Percentiles rank a stretch among this genome's conserved stretches.
Evolutionary conservation across 768 basidiomycete species (phyloP).

Genomic region (Serendipita sp.): DNA sequence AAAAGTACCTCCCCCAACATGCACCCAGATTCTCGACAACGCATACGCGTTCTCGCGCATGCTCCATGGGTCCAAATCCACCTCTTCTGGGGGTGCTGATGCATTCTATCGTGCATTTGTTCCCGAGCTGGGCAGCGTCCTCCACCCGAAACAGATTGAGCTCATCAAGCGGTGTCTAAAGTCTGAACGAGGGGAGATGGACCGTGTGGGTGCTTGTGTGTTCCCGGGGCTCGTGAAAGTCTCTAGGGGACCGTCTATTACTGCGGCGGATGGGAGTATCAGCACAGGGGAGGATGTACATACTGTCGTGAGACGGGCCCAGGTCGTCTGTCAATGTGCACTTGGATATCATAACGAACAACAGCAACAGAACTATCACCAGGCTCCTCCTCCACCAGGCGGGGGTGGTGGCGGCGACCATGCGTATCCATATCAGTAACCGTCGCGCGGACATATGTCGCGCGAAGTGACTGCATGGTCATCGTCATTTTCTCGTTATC

Average conservation of each 20-base stretch:
- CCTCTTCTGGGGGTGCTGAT: constrained; percentile 33
- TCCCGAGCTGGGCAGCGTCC: constrained; percentile 57
- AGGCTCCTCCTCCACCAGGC: not conserved
- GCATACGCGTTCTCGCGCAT: constrained; percentile 73
- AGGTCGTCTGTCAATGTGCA: constrained; percentile 78
- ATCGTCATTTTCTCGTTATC: too few species aligned
- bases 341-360: constrained; percentile 19
- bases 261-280: constrained; percentile 18
- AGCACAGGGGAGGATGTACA: constrained; percentile 31
- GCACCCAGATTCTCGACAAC: constrained; percentile 46
- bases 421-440: too few species aligned
- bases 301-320: constrained; percentile 67
- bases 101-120: constrained; percentile 79
- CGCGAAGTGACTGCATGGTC: too few species aligned
- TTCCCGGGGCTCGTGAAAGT: constrained; percentile 84
- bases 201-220: constrained; percentile 67
- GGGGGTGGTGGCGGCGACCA: not conserved
- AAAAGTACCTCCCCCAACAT: constrained; percentile 27
- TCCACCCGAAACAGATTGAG: constrained; percentile 70
- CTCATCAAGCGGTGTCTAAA: constrained; percentile 67
- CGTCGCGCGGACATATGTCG: too few species aligned
- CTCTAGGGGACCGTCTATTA: constrained; percentile 25
- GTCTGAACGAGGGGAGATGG: constrained; percentile 56
- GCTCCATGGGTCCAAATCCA: constrained; percentile 50
- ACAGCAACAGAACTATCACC: not conserved